Evolutionary conservation across 2,329 filamentous ascomycete genomes (phyloP), one percentile per base, ranked within the genome.

Genomic region (Fusarium nodosum): DNA sequence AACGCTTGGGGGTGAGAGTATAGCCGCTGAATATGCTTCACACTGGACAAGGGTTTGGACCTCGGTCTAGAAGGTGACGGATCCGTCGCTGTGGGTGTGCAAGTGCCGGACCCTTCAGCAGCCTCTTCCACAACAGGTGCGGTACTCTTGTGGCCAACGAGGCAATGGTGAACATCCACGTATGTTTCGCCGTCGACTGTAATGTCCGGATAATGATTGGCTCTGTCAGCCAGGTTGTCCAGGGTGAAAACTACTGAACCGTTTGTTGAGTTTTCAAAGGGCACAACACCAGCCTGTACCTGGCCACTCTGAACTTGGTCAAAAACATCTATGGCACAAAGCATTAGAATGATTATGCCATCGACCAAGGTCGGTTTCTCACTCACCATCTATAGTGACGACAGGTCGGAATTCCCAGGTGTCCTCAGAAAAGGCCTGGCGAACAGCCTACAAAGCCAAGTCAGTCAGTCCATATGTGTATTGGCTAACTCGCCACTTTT

Each of bases 1-100:
- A 96, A 97, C 30, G 94, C 96, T 80, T 99, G 96, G 12, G 95
- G 94, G 80, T 99, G 96, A 26, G 93, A 96, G 82, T 97, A 97
- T 41, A 99, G 80, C 75, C 91, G 90, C 72, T 85, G 87, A 74
- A 98, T 86, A 72, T 91, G 85, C 57, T 82, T 79, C 66, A 94
- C 79, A 67, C 82, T 81, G 53, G 77, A 74, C 39, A 86, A 73
- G 5, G 89, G 88, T 67, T 80, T 80, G 39, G 82, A 78, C 66
- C 79, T 79, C 28, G 84, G 83, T 71, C 80, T 80, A n/a, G 74
- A 73, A 18, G 83, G 83, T 44, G 74, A 77, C 5, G 85, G 86
- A 45, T 80, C 79, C 20, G 77, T 77, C 16, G 77, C 78, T 12
- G 85, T 87, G n/a, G 85, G 84, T 9, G 86, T 87, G 64, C 79